A percentile compares a stretch with the other conserved stretches of the same genome.
Evolutionary conservation across 2,329 filamentous ascomycete species (phyloP).

Genomic region (Lomentospora prolificans): DNA sequence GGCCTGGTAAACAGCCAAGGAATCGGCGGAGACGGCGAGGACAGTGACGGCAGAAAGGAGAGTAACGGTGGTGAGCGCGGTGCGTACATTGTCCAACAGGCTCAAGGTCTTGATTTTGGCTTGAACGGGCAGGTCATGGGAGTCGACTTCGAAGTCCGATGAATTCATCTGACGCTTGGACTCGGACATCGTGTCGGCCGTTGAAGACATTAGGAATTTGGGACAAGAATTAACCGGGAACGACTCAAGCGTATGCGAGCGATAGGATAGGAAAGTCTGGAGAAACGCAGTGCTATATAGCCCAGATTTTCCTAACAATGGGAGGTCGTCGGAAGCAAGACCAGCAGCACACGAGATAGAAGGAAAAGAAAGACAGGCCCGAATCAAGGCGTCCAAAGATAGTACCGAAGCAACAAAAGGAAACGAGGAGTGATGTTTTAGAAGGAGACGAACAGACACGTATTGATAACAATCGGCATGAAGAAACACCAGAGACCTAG

Average conservation of each 20-base stretch:
- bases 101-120: constrained; percentile 28
- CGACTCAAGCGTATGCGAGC: not conserved
- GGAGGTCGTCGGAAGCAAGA: not conserved
- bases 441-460: not conserved
- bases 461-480: not conserved
- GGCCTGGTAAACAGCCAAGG: constrained; percentile 43
- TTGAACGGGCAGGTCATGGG: constrained; percentile 23
- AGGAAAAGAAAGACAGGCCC: not conserved
- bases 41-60: constrained; percentile 41
- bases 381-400: not conserved
- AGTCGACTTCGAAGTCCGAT: constrained; percentile 40
- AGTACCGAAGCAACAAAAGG: not conserved
- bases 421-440: not conserved
- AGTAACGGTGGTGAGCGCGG: constrained; percentile 38
- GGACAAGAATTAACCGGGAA: not conserved
- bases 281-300: not conserved
- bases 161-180: constrained; percentile 27
- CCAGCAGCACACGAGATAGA: not conserved
- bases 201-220: constrained; percentile 9
- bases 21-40: constrained; percentile 44
- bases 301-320: not conserved
- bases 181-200: constrained; percentile 20
- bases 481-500: not conserved
- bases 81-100: constrained; percentile 32
- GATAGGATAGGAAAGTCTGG: not conserved